A percentile compares a stretch with the other conserved stretches of the same genome.
Evolutionary conservation across 2,329 filamentous ascomycete species (phyloP).

Genomic region (Fusarium oxysporum): DNA sequence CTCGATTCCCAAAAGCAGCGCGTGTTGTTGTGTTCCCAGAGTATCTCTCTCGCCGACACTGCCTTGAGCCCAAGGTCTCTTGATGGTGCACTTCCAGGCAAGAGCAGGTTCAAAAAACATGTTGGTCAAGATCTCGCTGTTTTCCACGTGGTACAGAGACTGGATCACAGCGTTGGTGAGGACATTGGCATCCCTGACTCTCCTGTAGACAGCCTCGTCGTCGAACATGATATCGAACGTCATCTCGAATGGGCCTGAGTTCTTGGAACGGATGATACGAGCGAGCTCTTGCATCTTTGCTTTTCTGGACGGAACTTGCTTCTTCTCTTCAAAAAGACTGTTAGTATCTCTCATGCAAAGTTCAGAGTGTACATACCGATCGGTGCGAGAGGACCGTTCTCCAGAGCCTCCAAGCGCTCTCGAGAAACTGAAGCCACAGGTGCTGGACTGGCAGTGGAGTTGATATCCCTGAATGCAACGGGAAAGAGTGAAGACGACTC

Average conservation of each 20-base stretch:
- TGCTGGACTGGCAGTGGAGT: not conserved
- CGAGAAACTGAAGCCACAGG: not conserved
- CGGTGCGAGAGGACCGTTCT: not conserved
- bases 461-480: not conserved
- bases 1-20: not conserved
- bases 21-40: not conserved
- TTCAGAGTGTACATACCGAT: not conserved
- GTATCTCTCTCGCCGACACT: slow-evolving; percentile 35
- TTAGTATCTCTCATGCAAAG: too few species aligned
- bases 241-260: slow-evolving; percentile 62
- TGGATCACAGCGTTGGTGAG: slow-evolving; percentile 52
- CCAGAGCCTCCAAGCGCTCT: not conserved
- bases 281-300: slow-evolving; percentile 45
- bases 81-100: slow-evolving; percentile 60
- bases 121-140: slow-evolving; percentile 48
- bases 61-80: slow-evolving; percentile 50
- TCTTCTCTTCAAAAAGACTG: not conserved
- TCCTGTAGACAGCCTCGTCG: slow-evolving; percentile 48
- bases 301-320: slow-evolving; percentile 30
- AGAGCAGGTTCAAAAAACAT: slow-evolving; percentile 57
- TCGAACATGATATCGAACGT: slow-evolving; percentile 65
- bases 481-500: slow-evolving; percentile 1
- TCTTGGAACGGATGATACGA: slow-evolving; percentile 60
- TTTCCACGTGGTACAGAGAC: slow-evolving; percentile 45
- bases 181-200: slow-evolving; percentile 51